Percentiles rank a stretch among this genome's conserved stretches.
These are phyloP conservation scores for Apostasia shenzhenica DNA, from an alignment of 106 monocot genomes.

Conservation along the genomic window DNA sequence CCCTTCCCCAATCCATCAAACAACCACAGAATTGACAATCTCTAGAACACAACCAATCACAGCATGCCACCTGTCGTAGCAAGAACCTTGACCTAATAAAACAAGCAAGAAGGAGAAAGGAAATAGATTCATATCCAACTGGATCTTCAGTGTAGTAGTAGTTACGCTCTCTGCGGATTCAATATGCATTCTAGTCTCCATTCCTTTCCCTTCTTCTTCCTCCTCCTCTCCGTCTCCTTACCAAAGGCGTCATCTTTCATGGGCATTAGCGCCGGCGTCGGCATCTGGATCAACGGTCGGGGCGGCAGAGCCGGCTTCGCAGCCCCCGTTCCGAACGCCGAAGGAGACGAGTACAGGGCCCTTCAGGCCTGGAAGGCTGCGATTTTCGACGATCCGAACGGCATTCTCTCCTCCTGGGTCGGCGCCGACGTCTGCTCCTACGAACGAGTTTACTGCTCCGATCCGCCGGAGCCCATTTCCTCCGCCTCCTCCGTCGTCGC, in stretches of 20 bases:
- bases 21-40: no score
- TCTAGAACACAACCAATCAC: no score
- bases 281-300: constrained; percentile 30
- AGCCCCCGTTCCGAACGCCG: not conserved
- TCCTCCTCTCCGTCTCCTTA: constrained; percentile 6
- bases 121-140: no score
- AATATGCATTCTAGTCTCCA: no score
- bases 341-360: constrained; percentile 38
- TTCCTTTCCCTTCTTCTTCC: constrained; percentile 1
- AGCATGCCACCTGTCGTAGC: no score
- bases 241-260: constrained; percentile 13
- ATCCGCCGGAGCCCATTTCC: constrained; percentile 19
- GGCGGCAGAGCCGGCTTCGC: not conserved
- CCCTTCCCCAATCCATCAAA: no score
- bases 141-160: no score
- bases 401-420: constrained; percentile 54
- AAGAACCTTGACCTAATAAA: no score
- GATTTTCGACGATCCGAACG: constrained; percentile 59
- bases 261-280: constrained; percentile 27
- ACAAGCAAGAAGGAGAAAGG: no score
- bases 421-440: constrained; percentile 80
- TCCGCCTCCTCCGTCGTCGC: constrained; percentile 24
- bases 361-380: constrained; percentile 62
- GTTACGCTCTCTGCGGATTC: no score
- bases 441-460: constrained; percentile 72